Percentiles rank a stretch among this genome's conserved stretches.
Evolutionary conservation across 306 rosid genomes (phyloP).

Genomic region (Lagenaria siceraria): DNA sequence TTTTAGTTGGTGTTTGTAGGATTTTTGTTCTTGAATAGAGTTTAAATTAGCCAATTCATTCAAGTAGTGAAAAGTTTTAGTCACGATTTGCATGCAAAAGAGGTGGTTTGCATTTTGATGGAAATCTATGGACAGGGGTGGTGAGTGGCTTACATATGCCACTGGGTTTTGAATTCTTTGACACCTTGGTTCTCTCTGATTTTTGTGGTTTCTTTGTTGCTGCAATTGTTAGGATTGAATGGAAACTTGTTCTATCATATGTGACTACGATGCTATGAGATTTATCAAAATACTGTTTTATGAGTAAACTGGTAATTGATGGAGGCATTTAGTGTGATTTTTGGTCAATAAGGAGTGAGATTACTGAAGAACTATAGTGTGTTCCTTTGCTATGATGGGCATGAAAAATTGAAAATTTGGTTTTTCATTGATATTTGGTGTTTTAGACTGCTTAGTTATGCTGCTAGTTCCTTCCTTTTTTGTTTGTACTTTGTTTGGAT

Average conservation of each 20-base stretch:
- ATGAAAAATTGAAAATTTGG: background rate
- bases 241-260: background rate
- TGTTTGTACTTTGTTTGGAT: background rate
- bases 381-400: background rate
- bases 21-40: background rate
- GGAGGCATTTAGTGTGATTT: background rate
- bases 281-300: background rate
- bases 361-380: background rate
- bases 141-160: background rate
- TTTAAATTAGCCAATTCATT: background rate
- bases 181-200: background rate
- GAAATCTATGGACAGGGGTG: background rate
- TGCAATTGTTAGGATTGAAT: background rate
- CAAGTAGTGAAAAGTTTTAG: background rate
- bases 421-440: background rate
- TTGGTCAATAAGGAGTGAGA: background rate
- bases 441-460: background rate
- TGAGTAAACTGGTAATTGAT: background rate
- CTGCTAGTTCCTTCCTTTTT: background rate
- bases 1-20: background rate
- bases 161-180: background rate
- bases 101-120: background rate
- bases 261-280: background rate
- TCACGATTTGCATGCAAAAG: background rate
- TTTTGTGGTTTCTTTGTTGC: background rate